Evolutionary conservation across 768 basidiomycete species (phyloP), one percentile per base, ranked within the genome.

Genomic region (Hypholoma sublateritium): DNA sequence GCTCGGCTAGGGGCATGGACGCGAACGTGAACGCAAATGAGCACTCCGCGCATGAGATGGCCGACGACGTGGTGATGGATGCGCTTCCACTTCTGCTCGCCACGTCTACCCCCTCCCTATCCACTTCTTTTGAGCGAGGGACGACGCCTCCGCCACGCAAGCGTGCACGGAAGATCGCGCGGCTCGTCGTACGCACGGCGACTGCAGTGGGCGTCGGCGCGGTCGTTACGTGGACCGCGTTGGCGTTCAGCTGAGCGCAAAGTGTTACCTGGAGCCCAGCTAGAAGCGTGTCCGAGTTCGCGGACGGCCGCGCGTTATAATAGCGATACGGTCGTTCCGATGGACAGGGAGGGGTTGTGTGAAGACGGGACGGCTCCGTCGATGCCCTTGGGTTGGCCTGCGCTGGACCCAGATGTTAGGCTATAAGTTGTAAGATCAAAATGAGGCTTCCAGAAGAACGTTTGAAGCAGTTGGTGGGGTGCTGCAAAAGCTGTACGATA

Each of bases 141-240:
- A 25, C 41, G 51, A 53, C 28, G 13, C 43, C 53, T 28, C 53
- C 53, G 9, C 69, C 73, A 5, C 67, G 63, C 36, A 86, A 85
- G 63, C 80, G 86, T 12, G 72, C 74, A 1, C 72, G 78, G 59
- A 77, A 71, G 44, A 66, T 81, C 21, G 78, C 72, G 17, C 65
- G 70, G 32, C 72, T 76, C 4, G 71, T 84, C 35, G 78, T 75
- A 37, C 83, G 83, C 45, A 89, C 88, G 5, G 81, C 84, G 6
- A 80, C 85, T 3, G 84, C 82, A 16, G 79, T 86, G 32, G 80
- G 81, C 0, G 69, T 91, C 39, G 89, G 89, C 22, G 89, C 87
- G 13, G 83, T 85, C 12, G 85, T 83, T 3, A 80, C 88, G 2
- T 91, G 89, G 89, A 82, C 85, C 16, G 87, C 86, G 22, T 69